Base-by-base conservation (phyloP, 140 eudicot species). In the Anethum foeniculum region DNA sequence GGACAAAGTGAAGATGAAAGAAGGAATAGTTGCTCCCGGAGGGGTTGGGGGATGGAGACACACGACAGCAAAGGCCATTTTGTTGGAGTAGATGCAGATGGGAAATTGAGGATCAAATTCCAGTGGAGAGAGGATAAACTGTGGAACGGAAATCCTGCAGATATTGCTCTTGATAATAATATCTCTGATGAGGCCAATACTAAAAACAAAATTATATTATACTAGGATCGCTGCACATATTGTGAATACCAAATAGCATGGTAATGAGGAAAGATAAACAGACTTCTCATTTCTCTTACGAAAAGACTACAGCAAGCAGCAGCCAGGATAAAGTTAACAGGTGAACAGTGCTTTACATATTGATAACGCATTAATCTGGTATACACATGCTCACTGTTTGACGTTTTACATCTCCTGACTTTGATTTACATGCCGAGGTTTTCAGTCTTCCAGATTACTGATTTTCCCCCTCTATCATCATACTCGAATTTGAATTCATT, bases 41-140 rank as follows among this genome's bases (percentile, higher is more conserved):
- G 95, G 97, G 97, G 96, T 2, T 95, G 99, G 99, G 99, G 99
- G n/a, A 95, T 95, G 99, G 99, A 95, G 85, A 95, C 97, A 30
- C 97, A 89, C 47, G 88, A 97, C 0, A 95, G 97, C 81, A 90
- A 83, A 83, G 99, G 99, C 39, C 82, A 89, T 84, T 97, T 95
- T 4, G 99, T 92, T 1, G 99, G 99, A 21, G 97, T 95, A 19
- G 99, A 95, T 77, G 97, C 99, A n/a, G 92, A 95, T 23, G 99
- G 99, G 18, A 95, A 95, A 77, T 82, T 90, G 77, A 86, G 99
- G 89, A 95, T 95, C 34, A 90, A 86, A 90, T 95, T 95, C 77
- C 88, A 88, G 56, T 95, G 99, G 99, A 85, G 99, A 76, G 97
- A 92, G 82, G 99, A 97, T 76, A 90, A 85, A 69, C 97, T 93